Evolutionary conservation across 2,329 filamentous ascomycete species (phyloP), one percentile per base, ranked within the genome.

Genomic region (Penicillium fuscoglaucum): DNA sequence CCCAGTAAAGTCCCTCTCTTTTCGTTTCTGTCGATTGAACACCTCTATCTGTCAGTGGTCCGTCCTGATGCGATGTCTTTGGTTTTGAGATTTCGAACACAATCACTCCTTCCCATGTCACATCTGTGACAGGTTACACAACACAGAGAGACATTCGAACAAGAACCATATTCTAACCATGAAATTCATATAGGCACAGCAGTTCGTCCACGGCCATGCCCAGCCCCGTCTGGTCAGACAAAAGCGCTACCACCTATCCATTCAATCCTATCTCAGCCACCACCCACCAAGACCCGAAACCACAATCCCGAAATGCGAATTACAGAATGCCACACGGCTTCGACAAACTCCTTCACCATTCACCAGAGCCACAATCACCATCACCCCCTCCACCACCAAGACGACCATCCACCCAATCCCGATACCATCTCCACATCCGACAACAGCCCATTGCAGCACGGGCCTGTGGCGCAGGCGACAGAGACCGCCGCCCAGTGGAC

Each of bases 381-480:
- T 63, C 66, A n/a, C 64, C 71, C 9, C 59, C 66, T 43, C 60
- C 59, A 8, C 64, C 64, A 45, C 63, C 70, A 21, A 62, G 62
- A 52, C 67, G 61, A 53, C 52, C 61, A 19, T 63, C 67, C 6
- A 64, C 62, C 10, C 63, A 68, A 35, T 66, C 65, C 17, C 70
- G 77, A 10, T 76, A 76, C 60, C 71, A 70, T 39, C 70, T 81
- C 8, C 73, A 76, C 44, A 73, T 81, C 29, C 74, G 79, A 44
- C 78, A 81, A 61, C 78, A 81, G 45, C 79, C 79, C 33, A 66
- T 76, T 28, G 77, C 76, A 21, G 78, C 77, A 43, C 74, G 79
- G 57, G 78, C 79, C 33, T 79, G 77, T 64, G 78, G 78, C 17
- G 76, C 78, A 35, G 78, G 78, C 37, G 78, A 80, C 53, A 72